Conservation (phyloP, 768 basidiomycete species). For the Scleroderma citrinum region DNA sequence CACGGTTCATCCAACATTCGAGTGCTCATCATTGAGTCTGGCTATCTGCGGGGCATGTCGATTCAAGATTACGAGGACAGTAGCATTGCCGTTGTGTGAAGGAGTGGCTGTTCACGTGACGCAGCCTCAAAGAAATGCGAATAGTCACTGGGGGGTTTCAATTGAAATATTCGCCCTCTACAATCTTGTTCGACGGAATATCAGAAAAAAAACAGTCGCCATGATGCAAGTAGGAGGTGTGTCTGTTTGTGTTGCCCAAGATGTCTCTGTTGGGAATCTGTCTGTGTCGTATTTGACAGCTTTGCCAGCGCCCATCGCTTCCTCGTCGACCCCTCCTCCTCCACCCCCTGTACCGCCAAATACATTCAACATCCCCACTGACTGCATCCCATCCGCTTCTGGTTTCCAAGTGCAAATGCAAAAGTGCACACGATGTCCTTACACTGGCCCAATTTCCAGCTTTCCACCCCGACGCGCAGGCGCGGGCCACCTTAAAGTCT, state of each 20-base stretch:
- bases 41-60: too few relatives aligned
- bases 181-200: not conserved
- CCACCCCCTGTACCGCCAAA: slow-evolving; percentile 7
- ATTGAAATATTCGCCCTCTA: too few relatives aligned
- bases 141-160: too few relatives aligned
- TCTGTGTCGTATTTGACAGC: not conserved
- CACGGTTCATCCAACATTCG: slow-evolving; percentile 53
- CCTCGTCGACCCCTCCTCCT: slow-evolving; percentile 11
- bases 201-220: not conserved
- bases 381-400: not conserved
- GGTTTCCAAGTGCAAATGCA: slow-evolving; percentile 5
- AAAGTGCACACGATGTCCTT: slow-evolving; percentile 29
- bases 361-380: slow-evolving; percentile 14
- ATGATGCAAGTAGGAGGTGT: not conserved
- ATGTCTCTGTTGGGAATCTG: not conserved
- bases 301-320: slow-evolving; percentile 7
- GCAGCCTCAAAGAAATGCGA: too few relatives aligned
- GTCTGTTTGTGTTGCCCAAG: not conserved
- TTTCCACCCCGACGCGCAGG: slow-evolving; percentile 28
- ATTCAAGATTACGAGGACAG: too few relatives aligned
- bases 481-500: slow-evolving; percentile 28
- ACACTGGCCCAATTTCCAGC: slow-evolving; percentile 20
- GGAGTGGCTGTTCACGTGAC: too few relatives aligned
- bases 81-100: too few relatives aligned
- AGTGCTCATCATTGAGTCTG: slow-evolving; percentile 52